These are phyloP conservation scores for Dioszegia crocea DNA, from an alignment of 768 basidiomycete species.

Conservation along the genomic window DNA sequence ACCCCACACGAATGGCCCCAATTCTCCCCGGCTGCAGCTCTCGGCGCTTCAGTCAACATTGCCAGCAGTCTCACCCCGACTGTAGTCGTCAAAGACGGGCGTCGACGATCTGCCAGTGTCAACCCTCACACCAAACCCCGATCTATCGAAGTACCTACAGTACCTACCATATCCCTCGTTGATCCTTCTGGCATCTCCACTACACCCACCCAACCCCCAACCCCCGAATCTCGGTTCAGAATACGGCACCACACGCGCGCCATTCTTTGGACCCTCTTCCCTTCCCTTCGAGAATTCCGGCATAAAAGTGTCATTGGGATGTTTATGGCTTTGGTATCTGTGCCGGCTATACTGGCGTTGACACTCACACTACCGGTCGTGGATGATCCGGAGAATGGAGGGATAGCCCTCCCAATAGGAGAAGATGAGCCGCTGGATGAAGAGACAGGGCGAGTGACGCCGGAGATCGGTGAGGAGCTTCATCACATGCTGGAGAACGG, in stretches of 20 bases:
- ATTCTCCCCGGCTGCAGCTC: conserved; percentile 6
- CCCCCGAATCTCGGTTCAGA: conserved; percentile 23
- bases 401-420: conserved; percentile 54
- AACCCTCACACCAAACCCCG: background rate
- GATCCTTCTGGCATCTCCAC: conserved; percentile 28
- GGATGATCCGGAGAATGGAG: conserved; percentile 50
- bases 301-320: conserved; percentile 67
- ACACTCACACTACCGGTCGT: conserved; percentile 91
- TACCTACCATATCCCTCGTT: conserved; percentile 29
- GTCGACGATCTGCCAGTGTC: background rate
- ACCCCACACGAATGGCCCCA: conserved; percentile 7
- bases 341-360: conserved; percentile 77
- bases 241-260: conserved; percentile 23
- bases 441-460: conserved; percentile 40
- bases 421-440: conserved; percentile 67
- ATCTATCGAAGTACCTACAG: conserved; percentile 6
- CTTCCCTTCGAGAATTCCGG: conserved; percentile 70
- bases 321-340: conserved; percentile 71
- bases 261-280: conserved; percentile 69
- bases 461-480: conserved; percentile 36
- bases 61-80: conserved; percentile 6
- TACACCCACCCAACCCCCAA: conserved; percentile 54
- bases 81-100: background rate
- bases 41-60: background rate
- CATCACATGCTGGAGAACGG: conserved; percentile 45